Conservation (phyloP, 2,329 filamentous ascomycete species). For the Penicillium freii region DNA sequence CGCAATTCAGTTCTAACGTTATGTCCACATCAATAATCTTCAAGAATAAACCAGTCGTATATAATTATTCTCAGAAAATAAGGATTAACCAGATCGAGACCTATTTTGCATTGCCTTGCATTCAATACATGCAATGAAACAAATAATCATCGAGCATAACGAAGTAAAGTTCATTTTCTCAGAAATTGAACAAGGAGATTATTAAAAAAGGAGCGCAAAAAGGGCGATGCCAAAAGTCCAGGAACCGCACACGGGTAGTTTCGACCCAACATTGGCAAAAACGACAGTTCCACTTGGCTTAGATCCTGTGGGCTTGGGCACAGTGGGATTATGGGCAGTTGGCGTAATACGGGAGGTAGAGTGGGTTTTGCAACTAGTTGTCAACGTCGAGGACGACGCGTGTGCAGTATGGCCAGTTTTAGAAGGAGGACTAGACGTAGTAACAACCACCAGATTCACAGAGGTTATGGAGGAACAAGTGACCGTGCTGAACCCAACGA, state of each 20-base stretch:
- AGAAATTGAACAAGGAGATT: background rate
- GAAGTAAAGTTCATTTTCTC: background rate
- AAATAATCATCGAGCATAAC: background rate
- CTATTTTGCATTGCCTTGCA: background rate
- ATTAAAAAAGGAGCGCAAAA: background rate
- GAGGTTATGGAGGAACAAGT: conserved; percentile 21
- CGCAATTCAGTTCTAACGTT: background rate
- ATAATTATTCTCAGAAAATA: background rate
- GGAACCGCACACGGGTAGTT: background rate
- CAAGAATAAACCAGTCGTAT: background rate
- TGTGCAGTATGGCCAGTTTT: background rate
- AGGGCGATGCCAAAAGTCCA: background rate
- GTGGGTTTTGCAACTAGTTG: background rate
- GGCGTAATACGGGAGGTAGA: background rate
- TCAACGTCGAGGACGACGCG: background rate
- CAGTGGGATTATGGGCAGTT: background rate
- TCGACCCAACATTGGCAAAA: background rate
- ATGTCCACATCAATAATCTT: background rate
- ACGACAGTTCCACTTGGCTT: background rate
- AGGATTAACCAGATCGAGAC: background rate
- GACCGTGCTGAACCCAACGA: conserved; percentile 38
- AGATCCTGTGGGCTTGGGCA: background rate
- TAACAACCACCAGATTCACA: conserved; percentile 21
- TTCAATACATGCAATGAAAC: background rate
- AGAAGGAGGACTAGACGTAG: background rate